Evolutionary conservation across 805 yeast genomes (phyloP), one percentile per base, ranked within the genome.

Genomic region (Blastobotrys robertii): DNA sequence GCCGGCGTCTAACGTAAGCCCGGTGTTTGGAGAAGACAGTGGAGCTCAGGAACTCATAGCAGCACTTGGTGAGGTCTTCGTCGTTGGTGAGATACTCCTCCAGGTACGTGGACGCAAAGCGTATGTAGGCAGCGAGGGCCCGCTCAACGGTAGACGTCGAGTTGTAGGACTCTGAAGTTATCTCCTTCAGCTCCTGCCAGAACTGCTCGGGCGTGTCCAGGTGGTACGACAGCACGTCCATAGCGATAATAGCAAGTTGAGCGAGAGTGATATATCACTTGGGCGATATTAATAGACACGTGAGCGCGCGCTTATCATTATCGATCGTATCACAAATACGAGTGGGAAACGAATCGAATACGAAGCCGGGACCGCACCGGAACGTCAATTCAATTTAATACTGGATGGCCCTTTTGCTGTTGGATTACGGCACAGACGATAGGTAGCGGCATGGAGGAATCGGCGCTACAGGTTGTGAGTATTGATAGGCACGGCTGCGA

Each of bases 11-110:
- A 50, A 70, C 52, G 55, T 75, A 43, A 55, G 63, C 43, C 72
- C 77, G 37, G 68, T 79, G 42, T 70, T 71, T 56, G 74, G 71
- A 10, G 72, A 77, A 28, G 67, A 81, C 73, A 50, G 65, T 35
- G 70, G 82, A 30, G 67, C 75, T 49, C 46, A 61, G 12, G 54
- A 61, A 29, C 48, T 71, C 16, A 72, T 76, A 9, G 72, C 78
- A 13, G 61, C 77, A 51, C 48, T 54, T 28, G 54, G 62, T 40
- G 61, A 70, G 30, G 49, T 73, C 42, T 43, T 75, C 46, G 49
- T 67, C 63, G 25, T 38, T 37, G 11, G 37, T 30, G 16, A 60
- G 45, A 43, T 49, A 59, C 14, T 48, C 34, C 12, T 44, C 49
- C 51, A 55, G 44, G 37, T 49, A 60, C 19, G 41, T 15, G 29